Evolutionary conservation across 148 eudicot genomes (phyloP), one percentile per base, ranked within the genome.

Genomic region (Amaranthus cruentus): DNA sequence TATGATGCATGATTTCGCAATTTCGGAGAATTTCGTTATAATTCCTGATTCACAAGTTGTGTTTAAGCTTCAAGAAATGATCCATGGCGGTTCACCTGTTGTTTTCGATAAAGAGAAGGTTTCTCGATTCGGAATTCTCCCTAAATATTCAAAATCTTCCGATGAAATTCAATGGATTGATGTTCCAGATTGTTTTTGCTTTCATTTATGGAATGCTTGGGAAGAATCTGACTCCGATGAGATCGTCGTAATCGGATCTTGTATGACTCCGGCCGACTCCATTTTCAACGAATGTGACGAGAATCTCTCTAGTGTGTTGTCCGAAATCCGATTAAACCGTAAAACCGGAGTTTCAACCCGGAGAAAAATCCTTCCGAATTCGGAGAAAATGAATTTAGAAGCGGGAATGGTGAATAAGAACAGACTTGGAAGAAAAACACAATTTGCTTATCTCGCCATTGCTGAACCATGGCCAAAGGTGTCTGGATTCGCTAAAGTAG

Each of bases 401-500:
- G 97, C 97, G 0, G 97, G 97, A 3, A 90, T 92, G 97, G 97
- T 92, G 59, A 92, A 92, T 74, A 68, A 83, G n/a, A 80, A 90
- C 84, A 82, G 66, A 49, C 76, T 92, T 0, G 97, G 97, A 0
- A 71, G 97, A 4, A 92, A 87, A 47, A 83, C 97, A 2, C 83
- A 60, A 15, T 92, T 55, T 55, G 96, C 97, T 0, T 92, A 92
- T 61, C 71, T 92, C 0, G 96, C 97, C 46, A 90, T 92, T 28
- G 97, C 97, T 1, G 97, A 92, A 80, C 97, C 97, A 2, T 92
- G 97, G 97, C 97, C 97, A 0, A 92, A 87, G 74, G 97, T 92
- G 0, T 90, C 96, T 0, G 97, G 97, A 0, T 92, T 92, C 28
- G 97, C 96, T 0, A 92, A 92, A 59, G 96, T 90, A 0, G 96